phyloP scores from a whole-genome alignment of 1,284 basidiomycete species.

The Pyrrhoderma lamaoense region DNA sequence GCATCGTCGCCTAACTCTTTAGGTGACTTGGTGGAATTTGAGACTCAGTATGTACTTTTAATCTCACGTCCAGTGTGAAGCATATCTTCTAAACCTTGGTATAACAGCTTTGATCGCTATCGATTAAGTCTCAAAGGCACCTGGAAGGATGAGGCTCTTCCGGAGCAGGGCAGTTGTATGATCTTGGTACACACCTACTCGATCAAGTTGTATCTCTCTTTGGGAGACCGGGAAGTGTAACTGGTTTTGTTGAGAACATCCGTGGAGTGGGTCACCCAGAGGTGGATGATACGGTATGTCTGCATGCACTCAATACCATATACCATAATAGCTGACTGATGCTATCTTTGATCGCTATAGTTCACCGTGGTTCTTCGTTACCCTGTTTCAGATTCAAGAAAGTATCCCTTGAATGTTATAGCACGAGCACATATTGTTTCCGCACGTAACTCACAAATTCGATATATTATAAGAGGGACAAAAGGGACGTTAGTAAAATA shows the following conservation, averaged over 20 bases:
- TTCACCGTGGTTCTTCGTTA: slow-evolving; percentile 67
- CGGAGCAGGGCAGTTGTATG: slow-evolving; percentile 51
- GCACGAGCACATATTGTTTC: slow-evolving; percentile 66
- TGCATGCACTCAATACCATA: background rate
- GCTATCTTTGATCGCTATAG: slow-evolving; percentile 29
- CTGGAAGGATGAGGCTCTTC: slow-evolving; percentile 58
- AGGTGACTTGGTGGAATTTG: slow-evolving; percentile 66
- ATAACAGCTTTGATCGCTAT: slow-evolving; percentile 67
- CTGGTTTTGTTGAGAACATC: slow-evolving; percentile 62
- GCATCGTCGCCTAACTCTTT: slow-evolving; percentile 43
- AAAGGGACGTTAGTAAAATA: slow-evolving; percentile 69
- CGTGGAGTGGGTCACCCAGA: slow-evolving; percentile 54
- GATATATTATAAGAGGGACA: slow-evolving; percentile 64
- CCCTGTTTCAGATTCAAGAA: slow-evolving; percentile 32
- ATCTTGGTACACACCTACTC: slow-evolving; percentile 63
- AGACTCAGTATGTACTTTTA: slow-evolving; percentile 50
- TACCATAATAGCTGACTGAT: slow-evolving; percentile 9
- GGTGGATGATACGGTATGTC: slow-evolving; percentile 59
- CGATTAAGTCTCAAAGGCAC: slow-evolving; percentile 58
- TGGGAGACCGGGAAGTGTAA: slow-evolving; percentile 64
- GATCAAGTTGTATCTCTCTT: slow-evolving; percentile 77
- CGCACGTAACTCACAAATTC: slow-evolving; percentile 54
- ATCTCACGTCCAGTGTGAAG: background rate
- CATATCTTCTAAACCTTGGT: background rate
- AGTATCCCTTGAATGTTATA: slow-evolving; percentile 59